Conservation (phyloP, 805 yeast species). For the Maudiozyma pseudohumilis region DNA sequence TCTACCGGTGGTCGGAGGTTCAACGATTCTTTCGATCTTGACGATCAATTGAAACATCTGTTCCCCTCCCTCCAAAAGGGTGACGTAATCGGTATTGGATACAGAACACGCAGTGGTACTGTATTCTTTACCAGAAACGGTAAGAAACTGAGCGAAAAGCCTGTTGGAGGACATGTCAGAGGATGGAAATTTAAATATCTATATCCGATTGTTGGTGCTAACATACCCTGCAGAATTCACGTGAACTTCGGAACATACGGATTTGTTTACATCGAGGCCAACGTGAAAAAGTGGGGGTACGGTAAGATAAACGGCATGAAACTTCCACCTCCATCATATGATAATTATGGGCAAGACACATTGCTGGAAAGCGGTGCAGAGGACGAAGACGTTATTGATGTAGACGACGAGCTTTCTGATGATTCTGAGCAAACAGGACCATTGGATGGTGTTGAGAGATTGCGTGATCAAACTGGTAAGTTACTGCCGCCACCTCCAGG, state of each 20-base stretch:
- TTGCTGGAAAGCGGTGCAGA: constrained; percentile 54
- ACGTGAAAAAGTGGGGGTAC: constrained; percentile 91
- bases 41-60: constrained; percentile 37
- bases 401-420: constrained; percentile 26
- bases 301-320: constrained; percentile 84
- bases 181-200: constrained; percentile 61
- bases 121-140: constrained; percentile 93
- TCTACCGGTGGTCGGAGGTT: constrained; percentile 71
- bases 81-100: constrained; percentile 90
- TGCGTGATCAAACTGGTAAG: constrained; percentile 19
- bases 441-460: constrained; percentile 17
- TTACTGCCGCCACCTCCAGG: constrained; percentile 31
- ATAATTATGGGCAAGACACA: constrained; percentile 67
- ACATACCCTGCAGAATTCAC: constrained; percentile 70
- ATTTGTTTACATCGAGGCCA: constrained; percentile 82
- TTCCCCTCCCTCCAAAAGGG: constrained; percentile 63
- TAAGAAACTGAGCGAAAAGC: constrained; percentile 71
- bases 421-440: constrained; percentile 21
- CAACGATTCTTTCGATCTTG: constrained; percentile 60
- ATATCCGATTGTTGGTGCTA: constrained; percentile 86
- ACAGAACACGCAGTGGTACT: constrained; percentile 71
- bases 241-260: constrained; percentile 87
- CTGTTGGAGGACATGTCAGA: constrained; percentile 68
- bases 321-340: constrained; percentile 91
- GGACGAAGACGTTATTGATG: too few relatives aligned